Conservation (phyloP, 2,329 filamentous ascomycete genomes). For the Fusarium sp. region DNA sequence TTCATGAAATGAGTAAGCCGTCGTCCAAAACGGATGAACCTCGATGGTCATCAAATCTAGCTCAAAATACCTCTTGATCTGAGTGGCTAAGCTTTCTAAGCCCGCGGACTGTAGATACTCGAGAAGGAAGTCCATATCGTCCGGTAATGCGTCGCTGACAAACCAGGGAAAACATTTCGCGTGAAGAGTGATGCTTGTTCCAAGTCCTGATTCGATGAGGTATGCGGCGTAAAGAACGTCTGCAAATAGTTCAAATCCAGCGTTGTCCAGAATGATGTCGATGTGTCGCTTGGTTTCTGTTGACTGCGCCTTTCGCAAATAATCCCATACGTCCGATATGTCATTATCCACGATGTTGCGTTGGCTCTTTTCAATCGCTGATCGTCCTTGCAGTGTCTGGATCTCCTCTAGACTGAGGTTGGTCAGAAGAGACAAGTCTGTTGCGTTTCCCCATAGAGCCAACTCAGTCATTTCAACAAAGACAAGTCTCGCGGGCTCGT, state of each 20-base stretch:
- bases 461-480: conserved; percentile 8
- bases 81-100: not conserved
- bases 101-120: not conserved
- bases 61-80: not conserved
- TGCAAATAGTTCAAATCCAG: conserved; percentile 17
- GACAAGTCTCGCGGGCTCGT: not conserved
- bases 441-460: conserved; percentile 17
- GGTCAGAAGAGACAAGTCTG: conserved; percentile 17
- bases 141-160: not conserved
- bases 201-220: conserved; percentile 13
- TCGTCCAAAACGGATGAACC: conserved; percentile 17
- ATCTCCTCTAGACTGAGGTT: conserved; percentile 14
- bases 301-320: not conserved
- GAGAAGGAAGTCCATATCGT: conserved; percentile 3
- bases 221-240: conserved; percentile 12
- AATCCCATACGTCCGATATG: not conserved
- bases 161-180: conserved; percentile 13
- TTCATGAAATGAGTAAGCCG: conserved; percentile 8
- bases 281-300: not conserved
- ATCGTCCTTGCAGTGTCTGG: conserved; percentile 1
- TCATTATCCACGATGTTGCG: conserved; percentile 13
- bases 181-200: conserved; percentile 3
- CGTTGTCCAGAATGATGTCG: conserved; percentile 18
- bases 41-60: not conserved
- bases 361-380: conserved; percentile 1